Base-by-base conservation (phyloP, 768 basidiomycete species). In the Mycena indigotica region DNA sequence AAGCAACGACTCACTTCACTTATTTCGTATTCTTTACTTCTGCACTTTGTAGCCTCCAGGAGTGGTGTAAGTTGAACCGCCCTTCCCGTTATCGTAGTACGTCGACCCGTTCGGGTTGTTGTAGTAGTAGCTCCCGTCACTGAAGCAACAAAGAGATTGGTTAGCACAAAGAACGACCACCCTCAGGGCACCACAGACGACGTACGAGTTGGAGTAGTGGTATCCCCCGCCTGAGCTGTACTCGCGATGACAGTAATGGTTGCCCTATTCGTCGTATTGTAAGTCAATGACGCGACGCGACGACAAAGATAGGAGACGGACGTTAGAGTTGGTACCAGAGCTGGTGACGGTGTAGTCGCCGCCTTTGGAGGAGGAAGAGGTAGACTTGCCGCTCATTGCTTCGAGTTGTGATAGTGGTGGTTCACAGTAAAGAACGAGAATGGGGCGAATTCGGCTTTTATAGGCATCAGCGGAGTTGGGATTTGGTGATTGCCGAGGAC, bases 81-180 rank as follows among this genome's bases (percentile, higher is more conserved):
- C 85, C 15, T 15, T 56, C 0, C 82, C 83, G 35, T 41, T 76
- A 70, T 85, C 78, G 65, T 86, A 80, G 66, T 88, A 87, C 4
- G 76, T 85, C 0, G 83, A 85, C 0, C 83, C 80, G 46, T 87
- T 75, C 45, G 83, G 69, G 74, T 88, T 87, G 49, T 64, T 66
- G 69, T 88, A 87, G 66, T 87, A 86, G 71, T 87, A 87, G 56
- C 80, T 80, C 2, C 83, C 85, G 53, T 87, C 57, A 4, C 79
- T 80, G 16, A 67, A 65, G 21, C 17, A 24, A 40, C 16, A 48
- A 35, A 19, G 40, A 26, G 26, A 17, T 26, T 46, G 5, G 19
- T 15, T 8, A 15, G 19, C 39, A 28, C 16, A 19, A 8, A 6
- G 24, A 25, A 51, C n/a, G 28, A 13, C 40, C 13, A 50, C 6